phyloP scores from a whole-genome alignment of 345 rosid species.

The Excoecaria cochinchinensis region DNA sequence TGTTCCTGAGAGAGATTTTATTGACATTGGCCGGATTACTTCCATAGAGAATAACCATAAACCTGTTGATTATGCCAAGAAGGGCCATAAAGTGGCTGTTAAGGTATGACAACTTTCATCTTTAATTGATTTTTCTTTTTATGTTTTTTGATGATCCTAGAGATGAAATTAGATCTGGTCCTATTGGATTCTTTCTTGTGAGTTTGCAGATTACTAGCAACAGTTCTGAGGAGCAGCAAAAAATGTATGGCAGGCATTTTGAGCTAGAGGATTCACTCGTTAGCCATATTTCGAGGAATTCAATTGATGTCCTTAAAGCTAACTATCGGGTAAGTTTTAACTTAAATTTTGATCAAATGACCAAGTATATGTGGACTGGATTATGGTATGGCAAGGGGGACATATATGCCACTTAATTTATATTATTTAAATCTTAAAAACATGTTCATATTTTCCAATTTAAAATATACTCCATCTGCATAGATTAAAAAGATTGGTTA shows the following conservation, averaged over 20 bases:
- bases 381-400: not conserved
- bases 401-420: not conserved
- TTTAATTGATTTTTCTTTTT: not conserved
- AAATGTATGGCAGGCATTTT: slow-evolving; percentile 89
- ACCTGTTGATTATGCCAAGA: slow-evolving; percentile 77
- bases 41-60: slow-evolving; percentile 77
- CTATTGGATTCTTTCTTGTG: slow-evolving; percentile 4
- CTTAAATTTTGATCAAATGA: not conserved
- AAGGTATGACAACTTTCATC: slow-evolving; percentile 51
- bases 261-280: slow-evolving; percentile 83
- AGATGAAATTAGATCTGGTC: not conserved
- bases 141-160: not conserved
- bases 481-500: no score
- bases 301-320: slow-evolving; percentile 78
- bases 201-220: slow-evolving; percentile 58
- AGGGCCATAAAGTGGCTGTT: slow-evolving; percentile 74
- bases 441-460: not conserved
- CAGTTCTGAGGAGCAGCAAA: slow-evolving; percentile 81
- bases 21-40: slow-evolving; percentile 83
- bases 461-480: not conserved
- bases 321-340: slow-evolving; percentile 65
- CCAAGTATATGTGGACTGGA: not conserved
- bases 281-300: slow-evolving; percentile 78
- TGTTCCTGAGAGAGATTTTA: slow-evolving; percentile 70
- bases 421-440: not conserved